phyloP scores from a whole-genome alignment of 2,329 filamentous ascomycete species.

The Aspergillus ibericus region DNA sequence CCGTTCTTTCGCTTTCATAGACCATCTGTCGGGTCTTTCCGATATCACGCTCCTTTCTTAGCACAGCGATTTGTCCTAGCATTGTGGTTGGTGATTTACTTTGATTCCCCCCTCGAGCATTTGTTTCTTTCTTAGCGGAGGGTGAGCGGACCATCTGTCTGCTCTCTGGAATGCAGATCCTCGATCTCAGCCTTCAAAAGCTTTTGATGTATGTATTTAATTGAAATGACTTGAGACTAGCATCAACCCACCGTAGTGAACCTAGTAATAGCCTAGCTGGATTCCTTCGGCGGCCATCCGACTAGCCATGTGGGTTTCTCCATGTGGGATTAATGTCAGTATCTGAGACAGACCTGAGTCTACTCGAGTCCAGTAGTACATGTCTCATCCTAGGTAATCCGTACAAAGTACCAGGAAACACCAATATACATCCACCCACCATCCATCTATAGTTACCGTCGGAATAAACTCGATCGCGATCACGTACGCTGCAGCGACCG shows the following conservation, averaged over 20 bases:
- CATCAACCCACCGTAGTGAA: too few relatives aligned
- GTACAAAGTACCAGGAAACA: too few relatives aligned
- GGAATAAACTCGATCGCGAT: background rate
- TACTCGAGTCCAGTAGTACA: too few relatives aligned
- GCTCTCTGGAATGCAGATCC: constrained; percentile 11
- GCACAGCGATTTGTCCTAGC: constrained; percentile 21
- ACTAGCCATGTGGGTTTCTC: too few relatives aligned
- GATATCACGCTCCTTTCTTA: constrained; percentile 20
- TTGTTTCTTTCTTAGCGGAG: constrained; percentile 14
- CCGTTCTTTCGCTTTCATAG: constrained; percentile 14
- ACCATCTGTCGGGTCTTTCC: constrained; percentile 20
- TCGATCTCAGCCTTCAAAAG: constrained; percentile 10
- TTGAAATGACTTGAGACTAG: constrained; percentile 10
- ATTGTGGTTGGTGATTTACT: constrained; percentile 21
- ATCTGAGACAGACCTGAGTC: too few relatives aligned
- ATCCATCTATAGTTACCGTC: background rate
- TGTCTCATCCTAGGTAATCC: too few relatives aligned
- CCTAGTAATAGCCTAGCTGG: too few relatives aligned
- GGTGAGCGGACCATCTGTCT: constrained; percentile 16
- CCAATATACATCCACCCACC: too few relatives aligned
- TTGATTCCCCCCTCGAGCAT: constrained; percentile 22
- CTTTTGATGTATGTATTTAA: constrained; percentile 29
- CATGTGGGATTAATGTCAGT: too few relatives aligned
- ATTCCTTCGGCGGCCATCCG: too few relatives aligned
- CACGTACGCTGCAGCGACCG: background rate